phyloP scores from a whole-genome alignment of 169 alveolate species.

The Cryptosporidium meleagridis region DNA sequence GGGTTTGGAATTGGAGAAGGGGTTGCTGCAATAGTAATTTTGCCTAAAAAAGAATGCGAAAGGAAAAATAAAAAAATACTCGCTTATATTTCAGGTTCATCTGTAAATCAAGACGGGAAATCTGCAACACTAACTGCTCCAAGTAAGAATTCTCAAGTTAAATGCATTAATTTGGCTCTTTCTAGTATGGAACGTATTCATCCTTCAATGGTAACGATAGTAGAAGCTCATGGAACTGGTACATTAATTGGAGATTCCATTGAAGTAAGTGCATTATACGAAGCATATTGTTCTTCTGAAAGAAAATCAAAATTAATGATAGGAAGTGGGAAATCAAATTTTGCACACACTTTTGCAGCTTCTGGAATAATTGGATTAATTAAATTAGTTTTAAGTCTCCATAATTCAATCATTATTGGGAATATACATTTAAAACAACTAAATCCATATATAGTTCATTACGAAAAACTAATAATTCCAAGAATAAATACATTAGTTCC shows the following conservation, averaged over 20 bases:
- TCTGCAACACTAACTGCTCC: constrained; percentile 47
- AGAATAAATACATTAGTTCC: background rate
- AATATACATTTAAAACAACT: constrained; percentile 48
- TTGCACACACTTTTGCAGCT: constrained; percentile 56
- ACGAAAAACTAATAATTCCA: constrained; percentile 4
- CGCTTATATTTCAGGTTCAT: constrained; percentile 48
- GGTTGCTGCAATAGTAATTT: constrained; percentile 77
- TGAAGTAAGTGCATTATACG: constrained; percentile 64
- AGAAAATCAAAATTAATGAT: constrained; percentile 31
- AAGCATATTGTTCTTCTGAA: constrained; percentile 44
- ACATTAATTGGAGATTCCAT: constrained; percentile 64
- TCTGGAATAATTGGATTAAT: constrained; percentile 64
- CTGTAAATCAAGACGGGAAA: constrained; percentile 64
- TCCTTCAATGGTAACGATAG: constrained; percentile 25
- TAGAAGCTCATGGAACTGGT: constrained; percentile 73
- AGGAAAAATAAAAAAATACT: constrained; percentile 24
- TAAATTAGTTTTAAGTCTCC: constrained; percentile 33
- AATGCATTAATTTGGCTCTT: constrained; percentile 49
- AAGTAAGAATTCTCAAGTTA: constrained; percentile 33
- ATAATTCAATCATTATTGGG: constrained; percentile 23
- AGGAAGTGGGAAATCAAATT: constrained; percentile 43
- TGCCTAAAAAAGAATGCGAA: constrained; percentile 40
- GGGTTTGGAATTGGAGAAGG: constrained; percentile 85
- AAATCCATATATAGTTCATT: constrained; percentile 37
- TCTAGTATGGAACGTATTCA: constrained; percentile 27